phyloP scores from a whole-genome alignment of 164 flowering plant species.

The Euptelea pleiosperma region DNA sequence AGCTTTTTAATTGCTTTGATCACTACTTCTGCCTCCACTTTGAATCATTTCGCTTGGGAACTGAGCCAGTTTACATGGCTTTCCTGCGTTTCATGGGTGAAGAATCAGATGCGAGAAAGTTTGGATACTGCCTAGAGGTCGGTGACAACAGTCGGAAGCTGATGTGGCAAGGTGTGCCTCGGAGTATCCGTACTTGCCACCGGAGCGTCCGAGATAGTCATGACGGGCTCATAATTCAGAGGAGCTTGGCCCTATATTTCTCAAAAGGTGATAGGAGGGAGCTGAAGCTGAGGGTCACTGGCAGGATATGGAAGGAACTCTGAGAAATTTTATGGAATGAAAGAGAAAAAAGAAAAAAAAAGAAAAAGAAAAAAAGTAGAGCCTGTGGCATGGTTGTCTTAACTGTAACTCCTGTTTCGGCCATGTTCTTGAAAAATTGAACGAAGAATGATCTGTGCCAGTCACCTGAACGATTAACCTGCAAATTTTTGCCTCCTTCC shows the following conservation, averaged over 20 bases:
- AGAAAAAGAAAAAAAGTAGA: too few species aligned
- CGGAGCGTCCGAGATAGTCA: slow-evolving; percentile 24
- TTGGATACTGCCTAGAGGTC: slow-evolving; percentile 27
- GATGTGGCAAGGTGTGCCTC: slow-evolving; percentile 30
- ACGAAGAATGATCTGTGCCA: too few species aligned
- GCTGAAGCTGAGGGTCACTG: slow-evolving; percentile 26
- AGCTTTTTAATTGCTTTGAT: slow-evolving; percentile 30
- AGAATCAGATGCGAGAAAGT: slow-evolving; percentile 29
- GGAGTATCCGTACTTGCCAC: slow-evolving; percentile 25
- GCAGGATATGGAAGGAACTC: slow-evolving; percentile 24
- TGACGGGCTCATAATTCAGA: slow-evolving; percentile 28
- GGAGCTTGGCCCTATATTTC: slow-evolving; percentile 28
- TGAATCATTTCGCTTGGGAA: slow-evolving; percentile 28
- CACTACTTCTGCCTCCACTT: slow-evolving; percentile 32
- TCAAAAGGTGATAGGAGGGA: slow-evolving; percentile 25
- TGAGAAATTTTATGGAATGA: neutral
- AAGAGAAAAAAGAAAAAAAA: neutral
- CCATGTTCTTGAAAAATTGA: too few species aligned
- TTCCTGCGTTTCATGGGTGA: slow-evolving; percentile 31
- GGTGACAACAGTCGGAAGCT: slow-evolving; percentile 28
- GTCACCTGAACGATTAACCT: too few species aligned
- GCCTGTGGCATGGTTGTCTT: too few species aligned
- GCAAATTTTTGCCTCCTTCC: too few species aligned
- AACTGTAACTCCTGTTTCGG: too few species aligned
- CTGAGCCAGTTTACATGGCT: slow-evolving; percentile 31